Evolutionary conservation across 2,329 filamentous ascomycete genomes (phyloP).

Genomic region (Trichoderma simmonsii): DNA sequence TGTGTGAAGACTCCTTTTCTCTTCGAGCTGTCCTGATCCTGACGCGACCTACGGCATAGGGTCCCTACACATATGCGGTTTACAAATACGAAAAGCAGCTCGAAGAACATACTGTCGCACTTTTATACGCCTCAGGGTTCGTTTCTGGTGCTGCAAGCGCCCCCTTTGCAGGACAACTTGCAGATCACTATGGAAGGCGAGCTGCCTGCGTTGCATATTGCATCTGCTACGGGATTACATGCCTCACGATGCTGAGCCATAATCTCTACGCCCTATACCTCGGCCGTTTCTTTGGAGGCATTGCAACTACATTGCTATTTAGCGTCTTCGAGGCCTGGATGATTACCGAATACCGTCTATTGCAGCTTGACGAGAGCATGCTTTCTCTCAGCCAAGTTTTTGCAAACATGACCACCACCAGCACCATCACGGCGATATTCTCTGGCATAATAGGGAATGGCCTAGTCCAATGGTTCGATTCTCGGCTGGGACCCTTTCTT

Average conservation of each 20-base stretch:
- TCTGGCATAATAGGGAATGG: constrained; percentile 52
- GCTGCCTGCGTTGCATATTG: constrained; percentile 53
- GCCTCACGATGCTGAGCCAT: constrained; percentile 48
- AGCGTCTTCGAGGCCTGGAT: constrained; percentile 60
- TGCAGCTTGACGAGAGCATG: constrained; percentile 40
- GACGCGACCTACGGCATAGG: constrained; percentile 26
- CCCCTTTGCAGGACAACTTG: constrained; percentile 37
- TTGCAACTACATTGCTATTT: constrained; percentile 56
- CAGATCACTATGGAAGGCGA: constrained; percentile 47
- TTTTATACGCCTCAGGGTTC: constrained; percentile 47
- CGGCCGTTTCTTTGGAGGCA: constrained; percentile 53
- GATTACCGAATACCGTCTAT: constrained; percentile 53
- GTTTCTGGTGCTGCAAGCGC: constrained; percentile 47
- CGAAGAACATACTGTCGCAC: constrained; percentile 43
- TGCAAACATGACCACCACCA: constrained; percentile 51
- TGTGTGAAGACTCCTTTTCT: constrained; percentile 1
- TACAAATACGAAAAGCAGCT: constrained; percentile 50
- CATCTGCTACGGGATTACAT: constrained; percentile 49
- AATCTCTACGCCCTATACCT: constrained; percentile 45
- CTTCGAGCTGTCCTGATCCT: not conserved
- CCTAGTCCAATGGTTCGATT: constrained; percentile 46
- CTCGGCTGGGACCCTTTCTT: constrained; percentile 53
- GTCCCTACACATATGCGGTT: constrained; percentile 50
- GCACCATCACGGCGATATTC: constrained; percentile 53
- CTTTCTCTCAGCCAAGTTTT: constrained; percentile 50